Conservation (phyloP, 2,329 filamentous ascomycete species). For the Torrubiellomyces zombiae region DNA sequence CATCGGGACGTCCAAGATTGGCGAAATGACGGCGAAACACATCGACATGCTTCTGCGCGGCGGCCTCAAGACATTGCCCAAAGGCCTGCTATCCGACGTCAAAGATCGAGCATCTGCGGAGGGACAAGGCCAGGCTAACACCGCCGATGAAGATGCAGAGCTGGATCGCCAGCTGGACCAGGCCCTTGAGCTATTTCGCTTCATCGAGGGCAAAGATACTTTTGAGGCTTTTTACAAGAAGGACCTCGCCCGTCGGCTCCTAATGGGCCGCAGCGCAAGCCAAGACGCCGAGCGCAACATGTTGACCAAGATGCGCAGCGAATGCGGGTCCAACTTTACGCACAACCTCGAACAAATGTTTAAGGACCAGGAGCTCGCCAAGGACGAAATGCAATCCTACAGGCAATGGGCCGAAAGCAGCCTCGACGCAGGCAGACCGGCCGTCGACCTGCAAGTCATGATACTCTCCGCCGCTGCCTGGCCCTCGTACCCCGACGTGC, state of each 20-base stretch:
- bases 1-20: constrained; percentile 80
- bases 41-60: constrained; percentile 79
- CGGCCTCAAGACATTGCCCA: constrained; percentile 68
- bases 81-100: constrained; percentile 44
- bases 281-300: constrained; percentile 93
- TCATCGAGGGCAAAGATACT: constrained; percentile 91
- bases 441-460: constrained; percentile 58
- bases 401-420: constrained; percentile 47
- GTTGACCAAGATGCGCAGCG: constrained; percentile 77
- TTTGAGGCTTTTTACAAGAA: constrained; percentile 99
- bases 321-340: constrained; percentile 88
- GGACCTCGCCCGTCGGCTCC: constrained; percentile 71
- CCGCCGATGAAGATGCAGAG: constrained; percentile 79
- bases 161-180: constrained; percentile 85
- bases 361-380: constrained; percentile 86
- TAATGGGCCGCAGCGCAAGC: constrained; percentile 86
- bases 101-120: constrained; percentile 41
- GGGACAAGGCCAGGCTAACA: constrained; percentile 45
- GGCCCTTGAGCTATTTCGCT: constrained; percentile 85
- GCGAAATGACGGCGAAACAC: constrained; percentile 97
- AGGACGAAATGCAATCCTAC: constrained; percentile 86
- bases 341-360: constrained; percentile 99
- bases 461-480: constrained; percentile 84
- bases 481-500: constrained; percentile 71
- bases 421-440: constrained; percentile 25